Conservation (phyloP, 2,329 filamentous ascomycete genomes). For the Talaromyces albobiverticillius region DNA sequence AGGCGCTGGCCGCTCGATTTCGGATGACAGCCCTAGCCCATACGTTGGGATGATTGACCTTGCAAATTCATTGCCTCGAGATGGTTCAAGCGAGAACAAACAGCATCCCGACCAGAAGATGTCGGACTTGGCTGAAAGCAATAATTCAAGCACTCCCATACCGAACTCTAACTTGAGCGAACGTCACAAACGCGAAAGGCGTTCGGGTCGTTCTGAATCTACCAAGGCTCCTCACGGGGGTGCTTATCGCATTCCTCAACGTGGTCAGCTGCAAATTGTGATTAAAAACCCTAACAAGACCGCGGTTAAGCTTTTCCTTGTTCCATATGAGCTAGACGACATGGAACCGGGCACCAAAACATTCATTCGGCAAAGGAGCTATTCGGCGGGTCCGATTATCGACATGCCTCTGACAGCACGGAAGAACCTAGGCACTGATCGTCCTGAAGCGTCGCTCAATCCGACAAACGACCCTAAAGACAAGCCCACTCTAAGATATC, state of each 20-base stretch:
- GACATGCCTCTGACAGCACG: conserved; percentile 58
- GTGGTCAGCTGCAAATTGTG: conserved; percentile 92
- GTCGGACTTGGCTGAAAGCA: conserved; percentile 9
- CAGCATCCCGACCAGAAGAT: conserved; percentile 25
- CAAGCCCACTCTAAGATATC: conserved; percentile 77
- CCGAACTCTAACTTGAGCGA: conserved; percentile 25
- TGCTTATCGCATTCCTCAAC: conserved; percentile 88
- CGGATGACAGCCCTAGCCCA: conserved; percentile 85
- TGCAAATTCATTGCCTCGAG: conserved; percentile 68
- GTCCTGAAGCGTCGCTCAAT: conserved; percentile 53
- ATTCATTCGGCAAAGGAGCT: conserved; percentile 90
- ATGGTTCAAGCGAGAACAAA: conserved; percentile 37
- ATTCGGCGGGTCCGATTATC: conserved; percentile 80
- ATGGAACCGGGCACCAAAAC: conserved; percentile 96
- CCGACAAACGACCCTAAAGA: conserved; percentile 35
- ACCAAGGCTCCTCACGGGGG: conserved; percentile 76
- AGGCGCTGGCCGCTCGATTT: conserved; percentile 59
- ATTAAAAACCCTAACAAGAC: conserved; percentile 99
- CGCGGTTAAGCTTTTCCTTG: conserved; percentile 89
- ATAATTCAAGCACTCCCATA: conserved; percentile 1
- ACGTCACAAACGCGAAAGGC: conserved; percentile 52
- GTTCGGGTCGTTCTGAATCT: conserved; percentile 57
- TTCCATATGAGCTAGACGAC: conserved; percentile 86
- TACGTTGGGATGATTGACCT: conserved; percentile 93
- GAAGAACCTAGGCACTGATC: conserved; percentile 48